These are phyloP conservation scores for Xenoacremonium recifei DNA, from an alignment of 2,329 filamentous ascomycete species.

Conservation along the genomic window DNA sequence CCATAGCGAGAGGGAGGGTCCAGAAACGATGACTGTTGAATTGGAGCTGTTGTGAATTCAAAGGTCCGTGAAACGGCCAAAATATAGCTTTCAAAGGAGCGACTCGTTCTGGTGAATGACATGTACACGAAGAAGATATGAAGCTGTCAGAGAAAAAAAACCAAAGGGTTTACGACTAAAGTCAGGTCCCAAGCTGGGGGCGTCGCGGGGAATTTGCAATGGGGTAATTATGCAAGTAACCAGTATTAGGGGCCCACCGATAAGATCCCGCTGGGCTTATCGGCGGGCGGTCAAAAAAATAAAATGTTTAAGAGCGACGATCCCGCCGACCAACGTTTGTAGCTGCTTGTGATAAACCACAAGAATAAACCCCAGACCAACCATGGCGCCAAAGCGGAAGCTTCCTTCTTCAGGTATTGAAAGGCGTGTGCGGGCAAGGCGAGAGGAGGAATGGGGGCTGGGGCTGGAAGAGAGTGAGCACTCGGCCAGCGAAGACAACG, in stretches of 20 bases:
- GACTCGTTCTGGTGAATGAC: too few species aligned
- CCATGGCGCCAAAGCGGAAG: constrained; percentile 42
- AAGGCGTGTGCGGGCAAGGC: constrained; percentile 43
- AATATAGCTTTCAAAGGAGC: too few species aligned
- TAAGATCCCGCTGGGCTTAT: background rate
- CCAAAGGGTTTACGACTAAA: background rate
- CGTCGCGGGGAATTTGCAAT: background rate
- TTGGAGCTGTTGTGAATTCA: too few species aligned
- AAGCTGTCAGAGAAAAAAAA: too few species aligned
- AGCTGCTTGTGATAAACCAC: background rate
- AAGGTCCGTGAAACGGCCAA: too few species aligned
- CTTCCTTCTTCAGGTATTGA: constrained; percentile 34
- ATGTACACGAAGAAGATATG: too few species aligned
- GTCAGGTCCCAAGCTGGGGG: background rate
- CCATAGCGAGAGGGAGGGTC: too few species aligned
- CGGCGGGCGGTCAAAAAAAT: background rate
- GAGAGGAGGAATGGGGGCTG: constrained; percentile 42
- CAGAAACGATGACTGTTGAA: too few species aligned
- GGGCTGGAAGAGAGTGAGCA: constrained; percentile 34
- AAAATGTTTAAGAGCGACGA: background rate
- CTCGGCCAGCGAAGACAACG: constrained; percentile 23
- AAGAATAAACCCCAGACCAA: constrained; percentile 5
- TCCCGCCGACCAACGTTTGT: background rate
- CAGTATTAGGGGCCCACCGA: background rate
- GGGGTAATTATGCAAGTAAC: background rate